These are phyloP conservation scores for Chaetomiaceae sp. DNA, from an alignment of 2,329 filamentous ascomycete genomes.

Conservation along the genomic window DNA sequence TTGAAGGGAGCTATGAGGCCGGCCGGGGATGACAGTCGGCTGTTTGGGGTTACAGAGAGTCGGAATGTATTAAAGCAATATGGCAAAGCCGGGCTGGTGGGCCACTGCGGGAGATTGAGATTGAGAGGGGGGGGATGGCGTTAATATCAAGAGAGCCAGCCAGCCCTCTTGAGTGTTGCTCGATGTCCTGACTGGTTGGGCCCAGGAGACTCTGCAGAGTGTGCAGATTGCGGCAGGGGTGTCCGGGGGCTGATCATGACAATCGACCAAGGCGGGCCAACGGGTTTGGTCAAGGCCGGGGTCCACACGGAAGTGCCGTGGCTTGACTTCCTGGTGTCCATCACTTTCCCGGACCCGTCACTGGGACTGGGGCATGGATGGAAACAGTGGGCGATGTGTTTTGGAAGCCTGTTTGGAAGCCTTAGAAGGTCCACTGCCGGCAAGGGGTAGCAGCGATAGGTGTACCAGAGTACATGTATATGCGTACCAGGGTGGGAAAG, in stretches of 20 bases:
- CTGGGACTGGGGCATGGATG: neutral
- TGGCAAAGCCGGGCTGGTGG: slow-evolving; percentile 29
- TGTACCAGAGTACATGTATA: neutral
- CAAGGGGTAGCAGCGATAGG: slow-evolving; percentile 2
- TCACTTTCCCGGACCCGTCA: neutral
- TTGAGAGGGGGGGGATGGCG: slow-evolving; percentile 12
- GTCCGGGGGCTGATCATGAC: slow-evolving; percentile 21
- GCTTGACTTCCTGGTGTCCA: slow-evolving; percentile 8
- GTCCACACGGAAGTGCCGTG: slow-evolving; percentile 16
- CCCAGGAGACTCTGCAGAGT: slow-evolving; percentile 6
- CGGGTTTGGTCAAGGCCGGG: slow-evolving; percentile 19
- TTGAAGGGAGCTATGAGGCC: slow-evolving; percentile 16
- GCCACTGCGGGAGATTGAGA: slow-evolving; percentile 27
- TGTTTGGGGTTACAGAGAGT: slow-evolving; percentile 21
- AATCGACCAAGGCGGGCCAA: slow-evolving; percentile 25
- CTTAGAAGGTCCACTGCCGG: slow-evolving; percentile 18
- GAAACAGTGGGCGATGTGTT: slow-evolving; percentile 14
- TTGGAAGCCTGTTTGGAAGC: slow-evolving; percentile 23
- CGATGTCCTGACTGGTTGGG: slow-evolving; percentile 19
- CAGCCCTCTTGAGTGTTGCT: slow-evolving; percentile 18
- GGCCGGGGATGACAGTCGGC: slow-evolving; percentile 12
- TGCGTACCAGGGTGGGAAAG: too few species aligned
- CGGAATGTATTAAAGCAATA: slow-evolving; percentile 28
- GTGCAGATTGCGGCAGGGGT: slow-evolving; percentile 27
- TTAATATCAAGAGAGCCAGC: slow-evolving; percentile 24